Percentiles rank a stretch among this genome's conserved stretches.
phyloP scores from a whole-genome alignment of 2,329 filamentous ascomycete genomes.

The Parasarocladium wereldwijsianum region DNA sequence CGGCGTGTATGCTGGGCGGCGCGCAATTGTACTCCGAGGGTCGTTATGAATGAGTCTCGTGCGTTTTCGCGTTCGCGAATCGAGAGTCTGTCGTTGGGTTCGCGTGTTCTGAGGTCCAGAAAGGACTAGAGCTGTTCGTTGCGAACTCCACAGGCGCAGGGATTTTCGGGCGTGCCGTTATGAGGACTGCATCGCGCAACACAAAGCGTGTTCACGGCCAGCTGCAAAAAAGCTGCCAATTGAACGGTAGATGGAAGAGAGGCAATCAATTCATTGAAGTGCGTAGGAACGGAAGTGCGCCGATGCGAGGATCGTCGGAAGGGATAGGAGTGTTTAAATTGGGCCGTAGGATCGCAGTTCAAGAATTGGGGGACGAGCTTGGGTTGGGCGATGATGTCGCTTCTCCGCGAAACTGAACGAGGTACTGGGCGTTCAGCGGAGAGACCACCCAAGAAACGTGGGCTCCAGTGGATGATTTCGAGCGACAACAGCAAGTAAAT shows the following conservation, averaged over 20 bases:
- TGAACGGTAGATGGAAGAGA: background rate
- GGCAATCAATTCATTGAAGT: background rate
- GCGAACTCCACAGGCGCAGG: constrained; percentile 4
- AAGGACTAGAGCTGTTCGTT: background rate
- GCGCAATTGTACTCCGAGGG: constrained; percentile 5
- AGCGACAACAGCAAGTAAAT: too few species aligned
- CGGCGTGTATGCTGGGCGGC: constrained; percentile 22
- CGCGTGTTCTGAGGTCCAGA: background rate
- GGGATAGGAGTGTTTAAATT: constrained; percentile 2
- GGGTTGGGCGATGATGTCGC: constrained; percentile 4
- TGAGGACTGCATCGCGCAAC: constrained; percentile 4
- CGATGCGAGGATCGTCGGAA: background rate
- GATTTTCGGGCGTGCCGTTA: constrained; percentile 5
- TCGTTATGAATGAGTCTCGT: background rate
- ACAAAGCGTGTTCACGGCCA: background rate
- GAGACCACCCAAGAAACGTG: too few species aligned
- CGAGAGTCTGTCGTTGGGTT: background rate
- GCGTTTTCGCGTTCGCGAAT: constrained; percentile 4
- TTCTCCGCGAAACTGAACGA: too few species aligned
- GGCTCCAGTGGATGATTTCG: too few species aligned
- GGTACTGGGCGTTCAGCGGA: too few species aligned
- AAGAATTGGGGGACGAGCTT: too few species aligned
- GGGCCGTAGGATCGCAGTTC: too few species aligned
- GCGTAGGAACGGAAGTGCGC: background rate
- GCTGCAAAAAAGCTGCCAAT: constrained; percentile 1